These are phyloP conservation scores for Eimeria praecox DNA, from an alignment of 169 alveolate species.

Conservation along the genomic window DNA sequence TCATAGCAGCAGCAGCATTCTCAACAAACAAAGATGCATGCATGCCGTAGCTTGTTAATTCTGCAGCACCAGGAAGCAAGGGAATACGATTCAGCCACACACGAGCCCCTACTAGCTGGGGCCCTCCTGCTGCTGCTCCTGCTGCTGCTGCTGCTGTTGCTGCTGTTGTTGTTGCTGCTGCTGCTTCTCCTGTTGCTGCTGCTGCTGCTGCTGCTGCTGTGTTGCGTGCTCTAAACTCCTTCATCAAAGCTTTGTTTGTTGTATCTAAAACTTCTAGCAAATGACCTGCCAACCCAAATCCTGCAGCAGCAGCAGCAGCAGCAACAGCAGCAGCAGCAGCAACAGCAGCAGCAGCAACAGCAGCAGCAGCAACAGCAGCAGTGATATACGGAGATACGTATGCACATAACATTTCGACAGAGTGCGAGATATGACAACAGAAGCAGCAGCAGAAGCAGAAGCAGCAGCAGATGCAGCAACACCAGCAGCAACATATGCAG, in stretches of 20 bases:
- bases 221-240: not conserved
- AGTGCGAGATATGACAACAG: too few relatives aligned
- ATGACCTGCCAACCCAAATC: conserved; percentile 79
- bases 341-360: not conserved
- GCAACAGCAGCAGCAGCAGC: not conserved
- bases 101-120: conserved; percentile 45
- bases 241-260: not conserved
- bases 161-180: not conserved
- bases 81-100: not conserved
- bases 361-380: not conserved
- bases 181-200: conserved; percentile 17
- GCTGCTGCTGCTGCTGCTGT: conserved; percentile 22
- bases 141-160: conserved; percentile 28
- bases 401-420: too few relatives aligned
- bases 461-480: too few relatives aligned
- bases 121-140: conserved; percentile 38
- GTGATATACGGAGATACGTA: too few relatives aligned
- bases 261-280: conserved; percentile 75
- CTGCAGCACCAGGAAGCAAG: conserved; percentile 21
- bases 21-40: conserved; percentile 36
- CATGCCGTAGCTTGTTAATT: conserved; percentile 5
- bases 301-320: conserved; percentile 60
- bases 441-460: conserved; percentile 26
- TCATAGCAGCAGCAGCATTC: conserved; percentile 10
- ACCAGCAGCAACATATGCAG: not conserved